Conservation (phyloP, 352 stramenopile species). For the Peronospora tabacina region DNA sequence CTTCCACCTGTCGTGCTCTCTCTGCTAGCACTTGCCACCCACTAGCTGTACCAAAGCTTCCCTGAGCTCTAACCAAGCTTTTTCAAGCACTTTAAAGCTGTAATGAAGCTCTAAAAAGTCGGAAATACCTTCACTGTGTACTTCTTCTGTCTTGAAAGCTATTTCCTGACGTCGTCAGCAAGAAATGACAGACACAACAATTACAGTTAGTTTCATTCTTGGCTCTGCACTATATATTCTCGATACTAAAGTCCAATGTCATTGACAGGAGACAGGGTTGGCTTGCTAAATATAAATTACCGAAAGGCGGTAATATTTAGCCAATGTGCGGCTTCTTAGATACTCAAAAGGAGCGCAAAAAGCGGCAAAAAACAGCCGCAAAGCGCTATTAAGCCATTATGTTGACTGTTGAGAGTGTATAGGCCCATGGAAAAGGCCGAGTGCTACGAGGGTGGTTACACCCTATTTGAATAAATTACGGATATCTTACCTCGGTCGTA, state of each 20-base stretch:
- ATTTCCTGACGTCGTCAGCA: constrained; percentile 9
- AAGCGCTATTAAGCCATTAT: neutral
- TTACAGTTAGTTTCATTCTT: constrained; percentile 7
- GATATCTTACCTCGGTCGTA: constrained; percentile 34
- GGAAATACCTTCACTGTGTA: neutral
- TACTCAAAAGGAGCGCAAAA: constrained; percentile 1
- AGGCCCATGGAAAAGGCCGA: neutral
- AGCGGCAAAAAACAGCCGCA: constrained; percentile 3
- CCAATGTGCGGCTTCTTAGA: constrained; percentile 3
- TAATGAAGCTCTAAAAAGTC: no score
- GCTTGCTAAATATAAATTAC: constrained; percentile 27
- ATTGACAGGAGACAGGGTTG: neutral
- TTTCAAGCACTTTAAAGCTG: neutral
- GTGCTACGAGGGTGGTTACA: neutral
- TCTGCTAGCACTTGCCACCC: constrained; percentile 8
- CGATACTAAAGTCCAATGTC: neutral
- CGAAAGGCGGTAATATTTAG: constrained; percentile 16
- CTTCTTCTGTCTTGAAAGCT: constrained; percentile 6
- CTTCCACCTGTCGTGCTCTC: constrained; percentile 1
- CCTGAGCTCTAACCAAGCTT: constrained; percentile 3
- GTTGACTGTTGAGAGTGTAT: neutral
- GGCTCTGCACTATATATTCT: constrained; percentile 9
- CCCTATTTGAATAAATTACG: constrained; percentile 31
- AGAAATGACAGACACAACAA: neutral
- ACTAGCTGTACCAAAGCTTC: constrained; percentile 2